Evolutionary conservation across 1,284 basidiomycete species (phyloP), one percentile per base, ranked within the genome.

Genomic region (Cutaneotrichosporon dermatis): DNA sequence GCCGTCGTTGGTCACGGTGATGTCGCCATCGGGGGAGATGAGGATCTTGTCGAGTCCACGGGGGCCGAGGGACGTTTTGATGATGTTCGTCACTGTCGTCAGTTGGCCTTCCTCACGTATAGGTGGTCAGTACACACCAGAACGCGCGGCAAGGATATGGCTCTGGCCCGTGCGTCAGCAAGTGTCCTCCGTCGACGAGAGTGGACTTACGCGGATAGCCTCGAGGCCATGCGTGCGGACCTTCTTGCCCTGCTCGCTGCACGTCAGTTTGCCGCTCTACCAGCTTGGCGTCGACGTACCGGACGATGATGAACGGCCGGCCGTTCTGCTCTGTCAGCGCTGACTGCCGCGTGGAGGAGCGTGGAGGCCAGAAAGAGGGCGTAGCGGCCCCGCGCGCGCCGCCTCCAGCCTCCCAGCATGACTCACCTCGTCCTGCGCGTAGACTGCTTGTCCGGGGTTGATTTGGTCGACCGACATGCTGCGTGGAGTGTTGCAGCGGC

Each of bases 31-130:
- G 35, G 94, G 88, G 44, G 92, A 94, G 75, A 99, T 97, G 73
- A 99, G 85, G 76, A 99, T 98, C 86, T 99, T 99, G 84, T 99
- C 96, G 60, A 99, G 85, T 51, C 95, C 92, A 82, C 94, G 84
- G 34, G 95, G 95, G 16, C 95, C 95, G 36, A 99, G 83, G 8
- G 92, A 97, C 58, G 94, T 95, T 73, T 90, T 87, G 73, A 99
- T 85, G 74, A 99, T 98, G 79, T 95, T 94, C 33, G 93, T 86
- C 48, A 98, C 92, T 11, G 91, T 13, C 15, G 55, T 53, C n/a
- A 53, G 54, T 37, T 12, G 3, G 42, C 25, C 1, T 43, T 16
- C 4, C 15, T 13, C 4, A 12, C 40, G 4, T 2, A 8, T 25
- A 13, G 5, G 34, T 13, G 36, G 36, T 9, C 6, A 46, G 15